Evolutionary conservation across 2,329 filamentous ascomycete species (phyloP), one percentile per base, ranked within the genome.

Genomic region (Bretziella fagacearum): DNA sequence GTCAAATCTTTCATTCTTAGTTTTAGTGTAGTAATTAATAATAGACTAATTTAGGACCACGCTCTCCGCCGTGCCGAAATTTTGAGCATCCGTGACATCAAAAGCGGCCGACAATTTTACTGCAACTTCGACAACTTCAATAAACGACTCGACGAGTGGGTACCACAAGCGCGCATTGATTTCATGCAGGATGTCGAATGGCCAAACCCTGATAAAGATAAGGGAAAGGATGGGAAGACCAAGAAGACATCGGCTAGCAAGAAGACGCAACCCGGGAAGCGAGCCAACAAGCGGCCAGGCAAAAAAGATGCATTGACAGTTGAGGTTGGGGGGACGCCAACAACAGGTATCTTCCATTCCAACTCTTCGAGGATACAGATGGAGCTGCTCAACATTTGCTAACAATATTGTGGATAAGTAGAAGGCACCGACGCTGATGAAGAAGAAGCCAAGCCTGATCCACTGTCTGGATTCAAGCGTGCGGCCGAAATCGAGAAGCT

Each of bases 101-200:
- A 93, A 62, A 89, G 84, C 57, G 80, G 82, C 13, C 81, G 84
- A 32, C 82, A 84, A 47, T 95, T 89, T 59, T 95, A 95, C 63
- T 93, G 93, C 57, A 93, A 96, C 62, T 96, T 95, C 61, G 85
- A 94, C 59, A 93, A 93, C 58, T 96, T 95, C 74, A 96, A 96
- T 65, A 96, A 96, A 63, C 71, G 70, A 54, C 63, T 75, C 10
- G 68, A 74, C 66, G 91, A 98, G 68, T 98, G 91, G 91, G 79
- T 98, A 7, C 71, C 82, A 1, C 74, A 81, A 25, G 70, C 75
- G 29, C 76, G 91, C 29, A 84, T 98, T 54, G 85, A 96, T 60
- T 79, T 98, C 49, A 69, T 73, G 1, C 79, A 85, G 54, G 87
- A 95, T 56, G 91, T 98, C 47, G 91, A 98, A 65, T 98, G 91